Evolutionary conservation across 2,329 filamentous ascomycete genomes (phyloP).

Genomic region (Penicillium verrucosum): DNA sequence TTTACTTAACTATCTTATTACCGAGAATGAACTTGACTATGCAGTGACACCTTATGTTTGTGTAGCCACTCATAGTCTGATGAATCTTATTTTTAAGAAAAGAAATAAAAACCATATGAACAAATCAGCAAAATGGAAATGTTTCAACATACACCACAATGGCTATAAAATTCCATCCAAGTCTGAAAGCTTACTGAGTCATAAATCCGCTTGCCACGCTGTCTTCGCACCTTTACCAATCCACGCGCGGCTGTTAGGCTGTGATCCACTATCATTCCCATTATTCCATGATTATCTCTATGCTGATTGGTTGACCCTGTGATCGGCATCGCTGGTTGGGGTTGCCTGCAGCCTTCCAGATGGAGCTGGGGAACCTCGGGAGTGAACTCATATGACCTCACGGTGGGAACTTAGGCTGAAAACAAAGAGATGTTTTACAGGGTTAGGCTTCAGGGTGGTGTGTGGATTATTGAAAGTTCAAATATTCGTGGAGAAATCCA

Average conservation of each 20-base stretch:
- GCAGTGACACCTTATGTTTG: not conserved
- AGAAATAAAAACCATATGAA: not conserved
- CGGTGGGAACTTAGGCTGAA: constrained; percentile 5
- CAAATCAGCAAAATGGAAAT: not conserved
- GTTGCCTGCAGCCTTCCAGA: constrained; percentile 11
- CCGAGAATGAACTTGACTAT: not conserved
- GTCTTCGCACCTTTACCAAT: constrained; percentile 8
- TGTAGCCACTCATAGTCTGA: constrained; percentile 1
- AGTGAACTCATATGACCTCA: constrained; percentile 8
- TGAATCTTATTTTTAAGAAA: not conserved
- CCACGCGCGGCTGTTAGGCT: constrained; percentile 3
- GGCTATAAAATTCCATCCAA: not conserved
- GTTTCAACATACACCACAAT: not conserved
- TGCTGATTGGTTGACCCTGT: constrained; percentile 8
- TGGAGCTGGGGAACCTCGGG: constrained; percentile 7
- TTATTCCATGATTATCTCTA: not conserved
- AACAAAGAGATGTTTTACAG: not conserved
- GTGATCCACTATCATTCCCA: constrained; percentile 1
- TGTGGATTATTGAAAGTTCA: constrained; percentile 16
- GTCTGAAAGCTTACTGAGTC: constrained; percentile 9
- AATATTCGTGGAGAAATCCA: not conserved
- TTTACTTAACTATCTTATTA: not conserved
- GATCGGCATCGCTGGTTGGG: constrained; percentile 15
- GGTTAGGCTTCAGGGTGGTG: not conserved
- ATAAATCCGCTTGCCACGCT: constrained; percentile 17